phyloP scores from a whole-genome alignment of 129 eudicot species.

The Artemisia annua region DNA sequence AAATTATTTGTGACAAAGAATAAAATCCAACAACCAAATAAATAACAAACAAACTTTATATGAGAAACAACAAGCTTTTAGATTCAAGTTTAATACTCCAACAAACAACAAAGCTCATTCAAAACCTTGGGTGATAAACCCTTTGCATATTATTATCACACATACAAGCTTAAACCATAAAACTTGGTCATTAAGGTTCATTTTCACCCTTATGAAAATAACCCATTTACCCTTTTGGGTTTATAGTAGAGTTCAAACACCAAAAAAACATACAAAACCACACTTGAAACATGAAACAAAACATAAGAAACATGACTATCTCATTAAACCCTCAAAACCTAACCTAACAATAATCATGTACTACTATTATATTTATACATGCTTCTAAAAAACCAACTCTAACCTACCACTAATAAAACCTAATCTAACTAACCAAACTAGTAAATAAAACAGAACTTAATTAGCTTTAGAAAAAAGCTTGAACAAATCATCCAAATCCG shows the following conservation, averaged over 20 bases:
- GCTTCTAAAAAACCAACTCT: slow-evolving; percentile 33
- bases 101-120: slow-evolving; percentile 24
- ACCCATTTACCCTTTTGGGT: slow-evolving; percentile 40
- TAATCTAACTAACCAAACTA: slow-evolving; percentile 28
- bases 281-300: slow-evolving; percentile 27
- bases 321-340: slow-evolving; percentile 35
- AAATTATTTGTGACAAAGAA: neutral
- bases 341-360: slow-evolving; percentile 27
- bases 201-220: slow-evolving; percentile 29
- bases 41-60: slow-evolving; percentile 15
- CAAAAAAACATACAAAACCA: slow-evolving; percentile 12
- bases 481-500: slow-evolving; percentile 81
- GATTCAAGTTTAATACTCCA: neutral
- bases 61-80: slow-evolving; percentile 16
- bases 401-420: slow-evolving; percentile 29
- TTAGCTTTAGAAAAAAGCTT: slow-evolving; percentile 32
- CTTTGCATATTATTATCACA: slow-evolving; percentile 24
- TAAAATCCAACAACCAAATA: slow-evolving; percentile 12
- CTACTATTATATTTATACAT: slow-evolving; percentile 31
- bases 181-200: slow-evolving; percentile 34
- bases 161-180: slow-evolving; percentile 32
- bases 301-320: slow-evolving; percentile 27
- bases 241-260: slow-evolving; percentile 1
- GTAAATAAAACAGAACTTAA: slow-evolving; percentile 13
- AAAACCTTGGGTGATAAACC: slow-evolving; percentile 38